Conservation (phyloP, 176 grass and related monocot genomes). For the Alopecurus myosuroides region DNA sequence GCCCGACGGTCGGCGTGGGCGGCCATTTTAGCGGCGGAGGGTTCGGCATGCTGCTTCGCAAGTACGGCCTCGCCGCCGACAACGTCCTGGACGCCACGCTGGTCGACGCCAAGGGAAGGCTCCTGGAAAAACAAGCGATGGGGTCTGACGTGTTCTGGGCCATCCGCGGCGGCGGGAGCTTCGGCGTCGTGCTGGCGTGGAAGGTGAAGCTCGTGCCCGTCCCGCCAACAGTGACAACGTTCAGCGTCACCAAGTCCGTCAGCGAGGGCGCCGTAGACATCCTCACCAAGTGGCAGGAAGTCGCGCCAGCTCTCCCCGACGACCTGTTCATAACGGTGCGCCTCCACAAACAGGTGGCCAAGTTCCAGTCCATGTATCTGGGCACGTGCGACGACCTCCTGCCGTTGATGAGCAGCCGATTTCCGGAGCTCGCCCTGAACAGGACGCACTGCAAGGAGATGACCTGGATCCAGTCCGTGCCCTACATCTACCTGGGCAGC, state of each 20-base stretch:
- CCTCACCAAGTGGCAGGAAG: slow-evolving; percentile 43
- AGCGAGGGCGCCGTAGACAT: slow-evolving; percentile 39
- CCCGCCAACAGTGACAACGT: slow-evolving; percentile 23
- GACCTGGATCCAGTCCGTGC: slow-evolving; percentile 38
- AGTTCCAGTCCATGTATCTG: slow-evolving; percentile 33
- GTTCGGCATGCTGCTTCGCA: neutral
- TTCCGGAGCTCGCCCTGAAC: slow-evolving; percentile 25
- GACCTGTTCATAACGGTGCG: slow-evolving; percentile 26
- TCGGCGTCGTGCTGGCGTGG: slow-evolving; percentile 50
- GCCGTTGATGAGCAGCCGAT: neutral
- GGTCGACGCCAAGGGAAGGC: slow-evolving; percentile 36
- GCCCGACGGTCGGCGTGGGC: neutral
- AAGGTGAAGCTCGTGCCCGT: slow-evolving; percentile 42
- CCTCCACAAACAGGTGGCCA: neutral
- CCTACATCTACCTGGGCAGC: slow-evolving; percentile 22
- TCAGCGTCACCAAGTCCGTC: slow-evolving; percentile 20
- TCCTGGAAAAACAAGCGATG: slow-evolving; percentile 38
- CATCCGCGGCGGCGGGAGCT: slow-evolving; percentile 49
- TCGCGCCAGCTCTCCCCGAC: slow-evolving; percentile 24
- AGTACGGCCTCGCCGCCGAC: neutral
- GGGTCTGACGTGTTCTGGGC: slow-evolving; percentile 41
- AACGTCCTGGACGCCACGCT: neutral
- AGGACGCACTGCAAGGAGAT: slow-evolving; percentile 25
- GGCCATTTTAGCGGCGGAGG: neutral
- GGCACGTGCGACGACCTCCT: slow-evolving; percentile 25